Percentiles rank a stretch among this genome's conserved stretches.
phyloP scores from a whole-genome alignment of 139 green algal species.

The Auxenochlorella pyrenoidosa region DNA sequence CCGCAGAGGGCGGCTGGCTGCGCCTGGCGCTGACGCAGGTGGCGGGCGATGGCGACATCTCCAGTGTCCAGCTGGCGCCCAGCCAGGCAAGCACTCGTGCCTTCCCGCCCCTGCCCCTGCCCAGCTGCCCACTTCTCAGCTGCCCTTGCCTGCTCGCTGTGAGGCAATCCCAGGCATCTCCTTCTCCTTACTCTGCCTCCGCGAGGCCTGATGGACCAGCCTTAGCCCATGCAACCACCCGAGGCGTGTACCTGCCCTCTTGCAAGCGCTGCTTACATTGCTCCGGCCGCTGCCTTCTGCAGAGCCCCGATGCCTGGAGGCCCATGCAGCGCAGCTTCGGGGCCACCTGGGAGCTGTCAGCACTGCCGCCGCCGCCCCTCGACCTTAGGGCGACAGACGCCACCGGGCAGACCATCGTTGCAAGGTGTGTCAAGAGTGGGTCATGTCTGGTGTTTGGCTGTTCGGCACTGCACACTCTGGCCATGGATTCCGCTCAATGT shows the following conservation, averaged over 20 bases:
- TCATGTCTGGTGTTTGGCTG: too few relatives aligned
- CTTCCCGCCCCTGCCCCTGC: background rate
- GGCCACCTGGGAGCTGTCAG: slow-evolving; percentile 42
- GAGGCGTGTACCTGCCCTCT: too few relatives aligned
- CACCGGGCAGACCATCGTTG: slow-evolving; percentile 15
- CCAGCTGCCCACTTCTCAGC: background rate
- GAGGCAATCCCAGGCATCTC: too few relatives aligned
- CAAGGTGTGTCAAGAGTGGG: background rate
- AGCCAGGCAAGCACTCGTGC: background rate
- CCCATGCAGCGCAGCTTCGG: slow-evolving; percentile 43
- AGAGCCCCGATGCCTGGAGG: slow-evolving; percentile 33
- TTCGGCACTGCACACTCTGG: too few relatives aligned
- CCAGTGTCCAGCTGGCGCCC: slow-evolving; percentile 18
- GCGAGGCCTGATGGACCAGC: too few relatives aligned
- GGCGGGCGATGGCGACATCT: slow-evolving; percentile 37
- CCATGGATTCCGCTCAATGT: too few relatives aligned
- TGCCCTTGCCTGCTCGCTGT: background rate
- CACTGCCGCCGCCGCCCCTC: slow-evolving; percentile 37
- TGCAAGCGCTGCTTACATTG: too few relatives aligned
- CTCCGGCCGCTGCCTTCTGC: background rate
- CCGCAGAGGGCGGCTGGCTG: slow-evolving; percentile 40
- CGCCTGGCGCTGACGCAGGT: slow-evolving; percentile 35
- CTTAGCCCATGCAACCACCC: too few relatives aligned
- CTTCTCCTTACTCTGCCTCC: too few relatives aligned
- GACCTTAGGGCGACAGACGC: slow-evolving; percentile 39